Evolutionary conservation across 106 monocot species (phyloP).

Genomic region (Allium cepa): DNA sequence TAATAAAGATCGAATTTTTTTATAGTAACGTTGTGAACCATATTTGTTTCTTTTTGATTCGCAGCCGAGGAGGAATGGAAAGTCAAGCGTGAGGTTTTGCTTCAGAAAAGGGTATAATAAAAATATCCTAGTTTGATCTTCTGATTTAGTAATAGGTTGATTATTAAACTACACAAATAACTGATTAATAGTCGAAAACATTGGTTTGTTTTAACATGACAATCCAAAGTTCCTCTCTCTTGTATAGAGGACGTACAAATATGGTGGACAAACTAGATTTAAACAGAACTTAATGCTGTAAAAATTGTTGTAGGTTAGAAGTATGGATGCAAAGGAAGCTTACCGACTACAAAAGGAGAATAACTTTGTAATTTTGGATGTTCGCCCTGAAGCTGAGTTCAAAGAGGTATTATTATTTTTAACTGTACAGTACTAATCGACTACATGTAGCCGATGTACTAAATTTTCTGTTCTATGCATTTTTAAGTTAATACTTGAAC

Average conservation of each 20-base stretch:
- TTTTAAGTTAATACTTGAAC: too few species aligned
- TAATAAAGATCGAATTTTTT: not conserved
- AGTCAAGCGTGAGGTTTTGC: constrained; percentile 61
- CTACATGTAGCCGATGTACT: too few species aligned
- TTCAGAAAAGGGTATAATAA: constrained; percentile 60
- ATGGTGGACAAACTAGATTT: not conserved
- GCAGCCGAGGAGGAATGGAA: constrained; percentile 93
- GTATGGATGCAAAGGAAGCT: constrained; percentile 92
- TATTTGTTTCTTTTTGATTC: not conserved
- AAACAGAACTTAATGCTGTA: not conserved
- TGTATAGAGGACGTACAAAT: not conserved
- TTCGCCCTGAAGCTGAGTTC: constrained; percentile 84
- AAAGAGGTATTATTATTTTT: constrained; percentile 52
- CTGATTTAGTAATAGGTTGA: too few species aligned
- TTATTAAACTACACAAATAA: too few species aligned
- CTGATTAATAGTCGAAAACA: too few species aligned
- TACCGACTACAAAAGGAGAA: constrained; percentile 91
- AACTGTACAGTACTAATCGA: too few species aligned
- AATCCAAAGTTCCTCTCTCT: not conserved
- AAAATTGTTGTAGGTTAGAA: constrained; percentile 52
- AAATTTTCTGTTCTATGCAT: too few species aligned
- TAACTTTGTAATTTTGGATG: constrained; percentile 89
- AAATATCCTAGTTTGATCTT: too few species aligned
- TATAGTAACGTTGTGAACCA: not conserved
- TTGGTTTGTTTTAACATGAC: too few species aligned